Percentiles rank a stretch among this genome's conserved stretches.
These are phyloP conservation scores for Leccinum sublutescens DNA, from an alignment of 768 basidiomycete species.

Conservation along the genomic window DNA sequence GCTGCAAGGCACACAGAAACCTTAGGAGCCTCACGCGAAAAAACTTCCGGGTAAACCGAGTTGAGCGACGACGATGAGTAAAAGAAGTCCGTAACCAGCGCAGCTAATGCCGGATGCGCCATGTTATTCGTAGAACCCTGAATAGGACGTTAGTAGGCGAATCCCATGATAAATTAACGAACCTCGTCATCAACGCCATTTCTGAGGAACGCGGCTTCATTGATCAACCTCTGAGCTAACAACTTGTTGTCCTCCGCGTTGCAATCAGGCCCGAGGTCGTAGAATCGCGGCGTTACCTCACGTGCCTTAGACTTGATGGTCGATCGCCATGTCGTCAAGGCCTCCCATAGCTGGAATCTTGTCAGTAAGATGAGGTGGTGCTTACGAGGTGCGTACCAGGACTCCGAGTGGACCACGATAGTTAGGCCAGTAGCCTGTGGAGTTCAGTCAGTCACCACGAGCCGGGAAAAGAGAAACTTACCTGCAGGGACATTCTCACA, in stretches of 20 bases:
- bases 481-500: neutral
- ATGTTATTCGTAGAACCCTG: neutral
- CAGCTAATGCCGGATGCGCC: neutral
- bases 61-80: neutral
- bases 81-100: neutral
- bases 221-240: neutral
- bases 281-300: neutral
- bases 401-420: neutral
- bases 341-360: neutral
- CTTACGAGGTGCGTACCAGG: neutral
- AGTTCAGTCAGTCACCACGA: neutral
- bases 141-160: neutral
- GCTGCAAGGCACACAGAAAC: neutral
- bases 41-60: neutral
- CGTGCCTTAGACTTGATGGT: neutral
- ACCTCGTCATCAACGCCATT: neutral
- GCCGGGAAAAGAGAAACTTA: neutral
- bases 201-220: neutral
- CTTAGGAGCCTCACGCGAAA: neutral
- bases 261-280: neutral
- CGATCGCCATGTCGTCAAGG: neutral
- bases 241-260: neutral
- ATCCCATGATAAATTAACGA: neutral
- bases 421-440: neutral
- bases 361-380: neutral